A percentile compares a stretch with the other conserved stretches of the same genome.
Conservation (phyloP, 495 filamentous ascomycete species). For the Aspergillus kassunensis region DNA sequence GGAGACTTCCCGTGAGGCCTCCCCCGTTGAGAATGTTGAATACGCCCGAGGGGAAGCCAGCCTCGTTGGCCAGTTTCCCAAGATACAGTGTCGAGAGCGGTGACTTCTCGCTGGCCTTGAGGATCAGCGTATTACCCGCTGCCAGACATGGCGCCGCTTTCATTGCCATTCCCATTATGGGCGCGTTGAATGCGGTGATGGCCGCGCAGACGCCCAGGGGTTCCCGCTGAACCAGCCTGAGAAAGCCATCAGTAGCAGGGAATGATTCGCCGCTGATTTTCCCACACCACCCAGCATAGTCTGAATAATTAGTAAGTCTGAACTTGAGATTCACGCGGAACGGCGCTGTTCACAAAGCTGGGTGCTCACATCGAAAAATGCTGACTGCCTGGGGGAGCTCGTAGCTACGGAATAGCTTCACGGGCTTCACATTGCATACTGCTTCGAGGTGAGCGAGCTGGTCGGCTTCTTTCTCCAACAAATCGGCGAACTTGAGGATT, state of each 20-base stretch:
- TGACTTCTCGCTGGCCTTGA: neutral
- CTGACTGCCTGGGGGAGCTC: conserved; percentile 24
- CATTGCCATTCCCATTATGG: neutral
- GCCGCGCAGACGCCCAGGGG: conserved; percentile 13
- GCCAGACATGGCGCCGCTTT: neutral
- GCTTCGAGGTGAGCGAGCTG: neutral
- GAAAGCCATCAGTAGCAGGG: conserved; percentile 15
- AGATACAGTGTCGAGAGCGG: neutral
- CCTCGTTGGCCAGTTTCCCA: neutral
- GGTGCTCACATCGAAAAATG: neutral
- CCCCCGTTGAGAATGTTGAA: neutral
- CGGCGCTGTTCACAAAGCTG: no score
- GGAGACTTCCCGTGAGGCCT: neutral
- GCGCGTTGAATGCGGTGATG: neutral
- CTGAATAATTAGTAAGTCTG: no score
- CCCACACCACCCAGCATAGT: conserved; percentile 16
- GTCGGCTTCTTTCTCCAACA: neutral
- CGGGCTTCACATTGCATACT: no score
- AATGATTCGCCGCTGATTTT: conserved; percentile 18
- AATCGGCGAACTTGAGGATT: neutral
- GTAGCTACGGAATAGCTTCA: no score
- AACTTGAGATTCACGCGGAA: no score
- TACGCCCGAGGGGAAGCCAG: neutral
- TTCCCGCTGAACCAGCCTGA: conserved; percentile 24
- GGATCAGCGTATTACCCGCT: neutral